Base-by-base conservation (phyloP, 129 eudicot species). In the Cynara cardunculus region DNA sequence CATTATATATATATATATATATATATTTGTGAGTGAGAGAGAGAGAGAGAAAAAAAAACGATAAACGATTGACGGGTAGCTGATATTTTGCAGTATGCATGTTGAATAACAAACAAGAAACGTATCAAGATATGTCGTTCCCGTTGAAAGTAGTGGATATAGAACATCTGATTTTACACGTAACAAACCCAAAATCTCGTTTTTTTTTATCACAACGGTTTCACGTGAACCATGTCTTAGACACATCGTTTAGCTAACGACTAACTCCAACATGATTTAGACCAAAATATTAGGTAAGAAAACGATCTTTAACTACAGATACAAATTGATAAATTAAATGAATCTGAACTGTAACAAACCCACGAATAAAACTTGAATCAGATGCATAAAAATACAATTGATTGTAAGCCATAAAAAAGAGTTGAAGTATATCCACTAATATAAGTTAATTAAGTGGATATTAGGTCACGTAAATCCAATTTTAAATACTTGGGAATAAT, bases 381-480 rank as follows among this genome's bases (percentile, higher is more conserved):
- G 56, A 34, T 71, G 35, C 46, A 69, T 69, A 26, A 37, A 44
- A 25, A 46, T 69, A 69, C 6, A 44, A 49, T 8, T 25, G 16
- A 72, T 59, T 61, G 25, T 25, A 80, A 72, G 35, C 83, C 34
- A 46, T 12, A 69, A 69, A 61, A 72, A 3, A 64, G 69, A 81
- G 28, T 56, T 67, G 70, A 21, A 82, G 76, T 22, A 67, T 75
- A 64, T 68, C 85, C 85, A 82, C 71, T 75, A 75, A 75, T 75
- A 82, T 69, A 75, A 25, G 10, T 46, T 75, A 75, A 68, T 82
- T 82, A 31, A 82, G 81, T 82, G 81, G 81, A 69, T 46, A 69
- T 82, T 82, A 82, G 85, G 81, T 82, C 71, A 75, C 32, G 37
- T 26, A 39, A 79, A 75, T 66, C 84, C 46, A 81, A 81, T 73